Base-by-base conservation (phyloP, 371 early-diverging fungal genomes). In the Actinomucor elegans region DNA sequence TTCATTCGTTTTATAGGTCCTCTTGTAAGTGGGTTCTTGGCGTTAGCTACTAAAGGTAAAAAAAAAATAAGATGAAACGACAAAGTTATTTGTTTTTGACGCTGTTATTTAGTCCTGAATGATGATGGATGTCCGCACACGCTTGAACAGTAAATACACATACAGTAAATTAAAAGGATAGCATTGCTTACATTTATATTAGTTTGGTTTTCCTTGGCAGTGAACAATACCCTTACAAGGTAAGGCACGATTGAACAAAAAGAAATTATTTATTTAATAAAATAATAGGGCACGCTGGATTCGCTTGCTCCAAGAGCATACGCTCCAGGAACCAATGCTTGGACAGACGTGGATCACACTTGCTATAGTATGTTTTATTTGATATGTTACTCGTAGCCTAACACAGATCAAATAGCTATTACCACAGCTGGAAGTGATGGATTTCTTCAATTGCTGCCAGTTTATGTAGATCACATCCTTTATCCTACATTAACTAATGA, bases 321-420 rank as follows among this genome's bases (percentile, higher is more conserved):
- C 48, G 79, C 83, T 6, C 67, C 74, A 33, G 79, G 83, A 23
- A 82, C 81, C 10, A 82, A 82, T 48, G 83, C 83, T 4, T 79
- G 77, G 77, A 73, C 71, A 27, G 69, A 61, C 31, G 42, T 57
- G 33, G 66, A 66, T 26, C 78, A 77, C 24, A 77, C 78, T 11
- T 76, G 76, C 12, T 77, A 77, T 47, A 77, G 77, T 77, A 69
- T 26, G 71, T 34, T 12, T 4, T 18, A 18, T 18, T 9, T n/a
- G n/a, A n/a, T n/a, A n/a, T n/a, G n/a, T n/a, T n/a, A n/a, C n/a
- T n/a, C n/a, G n/a, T n/a, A n/a, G n/a, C n/a, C n/a, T n/a, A n/a
- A n/a, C n/a, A n/a, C n/a, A 35, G 36, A 14, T 8, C 4, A 0
- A 23, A 1, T 33, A 77, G 77, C 72, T 21, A 72, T 80, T 17